Evolutionary conservation across 1,139 yeast genomes (phyloP).

Genomic region (Diutina mesorugosa): DNA sequence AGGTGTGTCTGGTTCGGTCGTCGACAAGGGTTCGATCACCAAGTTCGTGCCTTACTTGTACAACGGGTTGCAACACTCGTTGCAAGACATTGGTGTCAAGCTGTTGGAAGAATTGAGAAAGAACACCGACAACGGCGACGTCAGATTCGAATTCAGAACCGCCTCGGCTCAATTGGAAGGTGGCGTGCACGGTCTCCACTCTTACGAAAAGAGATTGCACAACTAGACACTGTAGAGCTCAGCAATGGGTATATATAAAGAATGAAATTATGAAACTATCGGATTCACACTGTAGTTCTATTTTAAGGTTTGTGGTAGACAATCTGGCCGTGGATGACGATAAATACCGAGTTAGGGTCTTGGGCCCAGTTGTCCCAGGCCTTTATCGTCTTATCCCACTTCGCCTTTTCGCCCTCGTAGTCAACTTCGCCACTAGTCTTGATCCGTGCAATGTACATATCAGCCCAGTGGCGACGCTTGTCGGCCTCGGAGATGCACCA

Average conservation of each 20-base stretch:
- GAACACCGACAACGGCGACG: constrained; percentile 51
- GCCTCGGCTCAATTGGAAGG: constrained; percentile 99
- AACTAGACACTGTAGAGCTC: constrained; percentile 26
- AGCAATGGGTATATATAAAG: not conserved
- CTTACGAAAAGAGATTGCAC: constrained; percentile 94
- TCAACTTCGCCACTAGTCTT: not conserved
- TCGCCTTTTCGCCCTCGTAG: not conserved
- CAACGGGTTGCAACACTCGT: constrained; percentile 96
- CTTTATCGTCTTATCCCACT: not conserved
- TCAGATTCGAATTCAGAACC: constrained; percentile 95
- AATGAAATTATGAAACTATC: not conserved
- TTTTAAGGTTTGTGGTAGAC: not conserved
- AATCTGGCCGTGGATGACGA: not conserved
- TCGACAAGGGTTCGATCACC: constrained; percentile 90
- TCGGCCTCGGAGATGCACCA: constrained; percentile 7
- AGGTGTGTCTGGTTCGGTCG: constrained; percentile 96
- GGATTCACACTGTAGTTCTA: not conserved
- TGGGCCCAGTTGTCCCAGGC: not conserved
- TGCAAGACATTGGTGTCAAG: constrained; percentile 90
- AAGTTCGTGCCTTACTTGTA: constrained; percentile 89
- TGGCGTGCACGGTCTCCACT: constrained; percentile 93
- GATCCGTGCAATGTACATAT: not conserved
- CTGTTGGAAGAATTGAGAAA: constrained; percentile 54
- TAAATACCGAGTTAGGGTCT: not conserved
- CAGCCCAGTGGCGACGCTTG: not conserved